Evolutionary conservation across 2,329 filamentous ascomycete genomes (phyloP), one percentile per base, ranked within the genome.

Genomic region (Magnaporthiopsis incrustans): DNA sequence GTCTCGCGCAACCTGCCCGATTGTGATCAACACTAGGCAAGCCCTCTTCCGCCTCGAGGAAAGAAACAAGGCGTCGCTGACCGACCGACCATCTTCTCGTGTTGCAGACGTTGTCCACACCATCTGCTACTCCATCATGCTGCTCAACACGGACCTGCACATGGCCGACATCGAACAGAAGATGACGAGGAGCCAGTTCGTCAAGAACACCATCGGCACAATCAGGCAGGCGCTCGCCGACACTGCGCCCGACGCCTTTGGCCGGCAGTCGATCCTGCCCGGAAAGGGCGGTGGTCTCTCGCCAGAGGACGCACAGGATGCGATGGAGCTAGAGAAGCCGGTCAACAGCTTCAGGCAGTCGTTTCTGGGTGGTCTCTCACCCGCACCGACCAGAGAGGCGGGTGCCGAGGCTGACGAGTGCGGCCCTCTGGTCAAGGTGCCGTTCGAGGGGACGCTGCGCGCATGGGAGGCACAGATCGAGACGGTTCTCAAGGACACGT

Each of bases 101-200:
- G 59, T 12, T 38, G 11, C 71, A 90, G 94, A 98, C 78, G 90
- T 98, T 60, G 93, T 99, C 25, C 94, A 99, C 74, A 97, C 93
- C 30, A 96, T 98, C 67, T 96, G 92, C 77, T 99, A 98, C 76
- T 97, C 95, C 1, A 87, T 99, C 68, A 88, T 99, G 72, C 82
- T 99, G 14, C 83, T 99, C 67, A 99, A 99, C 72, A 99, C 95
- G 44, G 95, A 99, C 78, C 81, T 99, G 64, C 94, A 99, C 72
- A 77, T 98, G 71, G 95, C 94, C 65, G 93, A 98, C 72, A 97
- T 98, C 69, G 92, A 96, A 67, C 87, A 90, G 70, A 96, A 96
- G 79, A 99, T 99, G 95, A 98, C 94, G 1, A 87, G 90, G 64
- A 89, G 84, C 67, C 94, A 98, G 72, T 99, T 98, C 72, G 85